phyloP scores from a whole-genome alignment of 1,284 basidiomycete species.

The Ustilago tritici region DNA sequence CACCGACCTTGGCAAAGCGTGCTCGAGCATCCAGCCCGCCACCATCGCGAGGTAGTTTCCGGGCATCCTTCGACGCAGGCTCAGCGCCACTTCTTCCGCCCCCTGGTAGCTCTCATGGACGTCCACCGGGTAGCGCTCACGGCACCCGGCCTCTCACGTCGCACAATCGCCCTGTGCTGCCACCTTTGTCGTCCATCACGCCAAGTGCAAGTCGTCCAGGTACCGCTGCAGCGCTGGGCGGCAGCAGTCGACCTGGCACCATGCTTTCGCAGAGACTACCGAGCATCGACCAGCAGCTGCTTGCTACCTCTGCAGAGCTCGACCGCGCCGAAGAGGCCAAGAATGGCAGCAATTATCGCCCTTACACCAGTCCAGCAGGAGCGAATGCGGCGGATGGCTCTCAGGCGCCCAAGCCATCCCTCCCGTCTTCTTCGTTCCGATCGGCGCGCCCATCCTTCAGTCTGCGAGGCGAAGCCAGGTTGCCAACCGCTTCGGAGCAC shows the following conservation, averaged over 20 bases:
- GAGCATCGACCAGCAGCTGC: slow-evolving; percentile 53
- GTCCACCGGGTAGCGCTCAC: slow-evolving; percentile 45
- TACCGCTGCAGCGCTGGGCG: slow-evolving; percentile 41
- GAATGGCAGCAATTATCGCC: slow-evolving; percentile 24
- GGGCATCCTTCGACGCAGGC: slow-evolving; percentile 41
- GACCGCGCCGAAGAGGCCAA: slow-evolving; percentile 32
- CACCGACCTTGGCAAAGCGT: slow-evolving; percentile 44
- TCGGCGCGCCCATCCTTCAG: slow-evolving; percentile 29
- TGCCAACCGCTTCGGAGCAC: slow-evolving; percentile 23
- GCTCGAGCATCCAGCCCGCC: slow-evolving; percentile 43
- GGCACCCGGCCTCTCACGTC: slow-evolving; percentile 42
- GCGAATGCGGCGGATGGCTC: slow-evolving; percentile 21
- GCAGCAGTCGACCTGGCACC: slow-evolving; percentile 29
- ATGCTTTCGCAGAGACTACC: slow-evolving; percentile 41
- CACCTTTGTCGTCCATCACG: slow-evolving; percentile 55
- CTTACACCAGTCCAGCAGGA: slow-evolving; percentile 50
- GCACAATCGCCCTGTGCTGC: slow-evolving; percentile 56
- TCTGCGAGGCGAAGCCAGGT: slow-evolving; percentile 26
- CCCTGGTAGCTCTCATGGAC: slow-evolving; percentile 52
- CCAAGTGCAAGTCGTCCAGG: slow-evolving; percentile 54
- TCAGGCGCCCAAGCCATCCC: slow-evolving; percentile 30
- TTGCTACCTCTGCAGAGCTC: slow-evolving; percentile 38
- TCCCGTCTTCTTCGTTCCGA: slow-evolving; percentile 44
- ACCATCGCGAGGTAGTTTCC: slow-evolving; percentile 41
- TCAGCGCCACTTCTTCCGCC: slow-evolving; percentile 34